Evolutionary conservation across 225 moss, liverwort and hornwort species (phyloP), one percentile per base, ranked within the genome.

Genomic region (Bryoerythrophyllum caledonicum): DNA sequence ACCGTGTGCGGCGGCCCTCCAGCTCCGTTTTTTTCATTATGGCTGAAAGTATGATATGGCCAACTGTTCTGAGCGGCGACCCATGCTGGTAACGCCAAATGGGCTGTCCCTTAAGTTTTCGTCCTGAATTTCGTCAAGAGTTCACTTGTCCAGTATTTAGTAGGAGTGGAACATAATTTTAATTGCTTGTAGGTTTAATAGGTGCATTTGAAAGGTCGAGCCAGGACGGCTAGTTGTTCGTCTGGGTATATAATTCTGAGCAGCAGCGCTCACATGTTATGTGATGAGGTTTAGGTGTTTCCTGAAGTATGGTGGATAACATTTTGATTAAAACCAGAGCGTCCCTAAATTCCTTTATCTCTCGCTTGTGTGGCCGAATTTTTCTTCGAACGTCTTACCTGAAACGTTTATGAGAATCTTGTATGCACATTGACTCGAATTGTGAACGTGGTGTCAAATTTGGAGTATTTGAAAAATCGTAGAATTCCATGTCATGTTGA

Each of bases 21-120:
- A 76, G 74, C 78, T 72, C 68, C 68, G 56, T 66, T 60, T 80
- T 34, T 61, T 41, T 37, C 56, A 77, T 77, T 68, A 26, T 71
- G 64, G 74, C 58, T 59, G 78, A 74, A 65, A 65, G 57, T 74
- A 74, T 60, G 74, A 63, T 60, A 38, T 65, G 68, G 71, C 54
- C 63, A 71, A 74, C 48, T 65, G 60, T 57, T 68, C 48, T 76
- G 56, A 74, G 76, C 71, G 59, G 66, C 77, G n/a, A 56, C 62
- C 51, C 54, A 35, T 77, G 17, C 51, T 61, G 70, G 76, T 71
- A 74, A 71, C 67, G 67, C 71, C 70, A 35, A 72, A 70, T 74
- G 57, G 81, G 71, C 74, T 59, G 51, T 79, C 79, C 60, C 74
- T 73, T 52, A 76, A 79, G 67, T 59, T 84, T 81, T 73, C 64